Evolutionary conservation across 129 eudicot species (phyloP).

Genomic region (Saussurea involucrata): DNA sequence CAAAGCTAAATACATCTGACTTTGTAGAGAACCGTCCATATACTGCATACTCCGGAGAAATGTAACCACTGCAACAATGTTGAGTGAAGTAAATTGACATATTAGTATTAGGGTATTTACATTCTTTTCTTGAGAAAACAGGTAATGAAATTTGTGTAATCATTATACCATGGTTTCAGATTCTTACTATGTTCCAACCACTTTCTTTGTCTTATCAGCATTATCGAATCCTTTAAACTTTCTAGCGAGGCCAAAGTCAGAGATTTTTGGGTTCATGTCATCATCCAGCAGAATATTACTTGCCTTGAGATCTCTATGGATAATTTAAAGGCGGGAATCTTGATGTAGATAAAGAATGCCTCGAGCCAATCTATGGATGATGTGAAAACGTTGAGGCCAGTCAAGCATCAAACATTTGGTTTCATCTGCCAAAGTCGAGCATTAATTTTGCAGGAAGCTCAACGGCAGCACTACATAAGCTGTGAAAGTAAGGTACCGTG

Average conservation of each 20-base stretch:
- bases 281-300: slow-evolving; percentile 34
- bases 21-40: slow-evolving; percentile 39
- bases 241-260: slow-evolving; percentile 48
- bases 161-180: background rate
- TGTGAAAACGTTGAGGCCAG: slow-evolving; percentile 17
- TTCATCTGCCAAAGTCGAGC: slow-evolving; percentile 6
- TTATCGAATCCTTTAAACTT: slow-evolving; percentile 35
- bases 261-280: slow-evolving; percentile 45
- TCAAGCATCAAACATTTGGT: slow-evolving; percentile 10
- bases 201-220: slow-evolving; percentile 35
- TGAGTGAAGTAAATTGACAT: background rate
- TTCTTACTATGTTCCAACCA: slow-evolving; percentile 51
- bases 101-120: background rate
- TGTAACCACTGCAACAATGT: slow-evolving; percentile 35
- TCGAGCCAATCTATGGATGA: slow-evolving; percentile 27
- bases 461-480: background rate
- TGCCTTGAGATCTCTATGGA: slow-evolving; percentile 48
- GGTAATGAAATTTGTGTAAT: background rate
- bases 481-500: background rate
- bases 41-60: slow-evolving; percentile 46
- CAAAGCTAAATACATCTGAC: slow-evolving; percentile 52
- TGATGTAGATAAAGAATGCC: slow-evolving; percentile 30
- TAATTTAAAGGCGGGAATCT: slow-evolving; percentile 26
- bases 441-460: background rate
- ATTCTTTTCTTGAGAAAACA: background rate